phyloP scores from a whole-genome alignment of 169 alveolate species.

The Cytauxzoon felis region DNA sequence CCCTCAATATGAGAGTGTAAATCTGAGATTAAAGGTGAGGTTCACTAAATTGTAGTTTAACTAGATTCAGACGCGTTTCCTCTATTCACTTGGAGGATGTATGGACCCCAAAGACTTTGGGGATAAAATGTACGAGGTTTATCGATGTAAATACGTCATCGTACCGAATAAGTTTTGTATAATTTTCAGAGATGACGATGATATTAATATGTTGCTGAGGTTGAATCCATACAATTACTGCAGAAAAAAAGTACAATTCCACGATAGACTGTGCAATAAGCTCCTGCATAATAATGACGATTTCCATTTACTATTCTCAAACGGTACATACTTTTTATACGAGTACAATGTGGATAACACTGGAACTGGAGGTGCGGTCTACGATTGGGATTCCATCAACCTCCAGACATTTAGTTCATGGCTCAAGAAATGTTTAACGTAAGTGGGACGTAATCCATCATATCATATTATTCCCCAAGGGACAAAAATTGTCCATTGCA shows the following conservation, averaged over 20 bases:
- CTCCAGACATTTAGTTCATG: background rate
- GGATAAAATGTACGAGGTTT: conserved; percentile 24
- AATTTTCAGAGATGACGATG: conserved; percentile 13
- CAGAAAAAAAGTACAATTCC: conserved; percentile 1
- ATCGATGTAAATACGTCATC: conserved; percentile 14
- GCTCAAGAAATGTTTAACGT: background rate
- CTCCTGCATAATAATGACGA: conserved; percentile 7
- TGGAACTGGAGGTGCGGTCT: too few species aligned
- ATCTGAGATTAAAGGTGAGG: conserved; percentile 19
- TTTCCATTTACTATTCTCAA: conserved; percentile 27
- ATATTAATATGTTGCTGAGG: background rate
- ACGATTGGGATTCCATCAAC: background rate
- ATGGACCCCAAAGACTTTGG: conserved; percentile 40
- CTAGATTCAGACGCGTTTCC: conserved; percentile 5
- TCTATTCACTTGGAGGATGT: conserved; percentile 44
- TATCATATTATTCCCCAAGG: background rate
- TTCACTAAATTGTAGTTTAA: background rate
- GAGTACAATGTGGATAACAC: background rate
- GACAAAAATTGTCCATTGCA: conserved; percentile 16
- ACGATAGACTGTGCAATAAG: conserved; percentile 28
- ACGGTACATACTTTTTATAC: conserved; percentile 13
- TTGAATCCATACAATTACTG: conserved; percentile 28
- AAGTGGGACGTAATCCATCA: background rate
- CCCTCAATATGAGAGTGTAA: conserved; percentile 46
- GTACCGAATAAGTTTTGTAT: conserved; percentile 33